Evolutionary conservation across 257 asterid species (phyloP), one percentile per base, ranked within the genome.

Genomic region (Solanum sitiens): DNA sequence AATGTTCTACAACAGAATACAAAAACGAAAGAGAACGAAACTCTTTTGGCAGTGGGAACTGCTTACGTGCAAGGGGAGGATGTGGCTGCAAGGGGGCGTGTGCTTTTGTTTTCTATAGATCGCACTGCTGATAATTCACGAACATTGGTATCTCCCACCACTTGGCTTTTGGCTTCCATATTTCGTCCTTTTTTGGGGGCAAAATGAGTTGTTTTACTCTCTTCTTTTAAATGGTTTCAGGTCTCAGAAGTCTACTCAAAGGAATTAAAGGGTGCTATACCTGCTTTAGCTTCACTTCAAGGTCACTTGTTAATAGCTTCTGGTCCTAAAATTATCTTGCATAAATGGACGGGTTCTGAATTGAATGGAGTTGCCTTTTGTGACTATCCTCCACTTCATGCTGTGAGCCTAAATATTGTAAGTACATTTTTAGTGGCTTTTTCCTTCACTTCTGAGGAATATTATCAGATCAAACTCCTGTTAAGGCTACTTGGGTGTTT

Each of bases 1-100:
- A 79, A 79, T 79, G 23, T 45, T 45, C 42, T 79, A 45, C 65
- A 79, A 79, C 94, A 95, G 98, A 97, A 97, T 92, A 91, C 96
- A 86, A 89, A 96, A 72, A 93, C 96, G 20, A 94, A 95, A 91
- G 95, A 89, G 86, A 97, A 93, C 89, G 99, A 97, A 86, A 95
- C 98, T 76, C 98, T 95, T 90, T 88, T 97, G 93, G 99, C 99
- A 67, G 89, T 97, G 88, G 99, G 99, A 87, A 97, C 99, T 85
- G 99, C 98, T 91, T 95, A 95, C 89, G 95, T 93, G 89, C 99
- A 97, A 94, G 99, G 99, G 89, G 99, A 97, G 92, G 99, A 97
- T 93, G 99, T 97, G 84, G 98, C 99, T 23, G 99, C 98, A 75
- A 92, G 99, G 91, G 99, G 99, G 87, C 99, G 99, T 33, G 93